Conservation (phyloP, 306 rosid species). For the Prunus mume region DNA sequence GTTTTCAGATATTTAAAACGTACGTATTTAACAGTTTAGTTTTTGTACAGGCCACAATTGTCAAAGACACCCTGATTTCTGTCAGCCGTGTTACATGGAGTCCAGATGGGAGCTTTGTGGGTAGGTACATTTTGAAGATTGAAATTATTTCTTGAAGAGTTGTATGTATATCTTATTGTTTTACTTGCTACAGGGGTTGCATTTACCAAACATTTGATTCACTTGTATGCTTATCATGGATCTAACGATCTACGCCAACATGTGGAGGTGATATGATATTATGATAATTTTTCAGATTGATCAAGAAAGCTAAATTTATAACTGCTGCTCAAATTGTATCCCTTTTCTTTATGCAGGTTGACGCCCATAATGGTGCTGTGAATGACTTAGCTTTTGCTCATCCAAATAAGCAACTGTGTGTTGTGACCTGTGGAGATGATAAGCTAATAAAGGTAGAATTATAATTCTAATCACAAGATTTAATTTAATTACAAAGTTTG, state of each 20-base stretch:
- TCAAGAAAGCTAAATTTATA: constrained; percentile 21
- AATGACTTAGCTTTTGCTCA: constrained; percentile 92
- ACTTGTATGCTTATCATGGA: constrained; percentile 61
- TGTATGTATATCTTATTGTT: constrained; percentile 29
- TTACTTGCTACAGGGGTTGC: constrained; percentile 71
- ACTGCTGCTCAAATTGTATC: constrained; percentile 26
- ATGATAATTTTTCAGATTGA: constrained; percentile 19
- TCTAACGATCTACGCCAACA: constrained; percentile 64
- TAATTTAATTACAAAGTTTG: constrained; percentile 10
- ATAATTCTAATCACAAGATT: constrained; percentile 21
- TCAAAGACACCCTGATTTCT: constrained; percentile 57
- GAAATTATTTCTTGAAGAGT: constrained; percentile 20
- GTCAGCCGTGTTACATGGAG: constrained; percentile 86
- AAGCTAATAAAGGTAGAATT: constrained; percentile 69
- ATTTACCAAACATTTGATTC: constrained; percentile 79
- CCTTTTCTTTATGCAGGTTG: constrained; percentile 46
- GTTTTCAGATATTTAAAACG: constrained; percentile 24
- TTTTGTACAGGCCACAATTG: constrained; percentile 54
- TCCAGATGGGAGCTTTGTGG: constrained; percentile 81
- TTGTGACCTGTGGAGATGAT: constrained; percentile 91
- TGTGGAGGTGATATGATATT: constrained; percentile 49
- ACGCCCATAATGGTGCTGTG: constrained; percentile 82
- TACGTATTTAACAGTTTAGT: constrained; percentile 30
- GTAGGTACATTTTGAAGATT: constrained; percentile 44
- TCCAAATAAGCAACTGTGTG: constrained; percentile 72